These are phyloP conservation scores for Phaeosphaeriaceae sp. DNA, from an alignment of 2,329 filamentous ascomycete genomes.

Conservation along the genomic window DNA sequence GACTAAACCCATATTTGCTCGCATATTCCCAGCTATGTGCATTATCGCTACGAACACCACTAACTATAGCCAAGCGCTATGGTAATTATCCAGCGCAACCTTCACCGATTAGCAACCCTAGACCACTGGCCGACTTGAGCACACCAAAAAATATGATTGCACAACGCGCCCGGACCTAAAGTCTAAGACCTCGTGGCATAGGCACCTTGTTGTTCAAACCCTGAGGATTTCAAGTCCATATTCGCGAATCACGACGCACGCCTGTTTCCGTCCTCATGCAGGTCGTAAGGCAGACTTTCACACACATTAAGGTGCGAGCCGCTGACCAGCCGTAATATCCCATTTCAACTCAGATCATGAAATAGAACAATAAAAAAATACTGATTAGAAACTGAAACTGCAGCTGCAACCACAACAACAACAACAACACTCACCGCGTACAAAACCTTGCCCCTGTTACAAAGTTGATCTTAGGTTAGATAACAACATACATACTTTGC, in stretches of 20 bases:
- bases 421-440: neutral
- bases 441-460: neutral
- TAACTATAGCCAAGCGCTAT: slow-evolving; percentile 27
- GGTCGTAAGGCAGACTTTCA: slow-evolving; percentile 29
- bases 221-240: slow-evolving; percentile 20
- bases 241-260: slow-evolving; percentile 19
- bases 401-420: too few relatives aligned
- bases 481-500: neutral
- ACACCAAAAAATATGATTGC: slow-evolving; percentile 17
- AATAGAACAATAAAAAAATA: slow-evolving; percentile 23
- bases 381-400: too few relatives aligned
- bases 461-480: neutral
- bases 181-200: slow-evolving; percentile 34
- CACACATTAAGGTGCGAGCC: slow-evolving; percentile 8
- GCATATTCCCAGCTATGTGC: slow-evolving; percentile 1
- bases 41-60: slow-evolving; percentile 13
- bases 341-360: slow-evolving; percentile 15
- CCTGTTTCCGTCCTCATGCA: slow-evolving; percentile 31
- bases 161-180: slow-evolving; percentile 14
- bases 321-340: slow-evolving; percentile 17
- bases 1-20: slow-evolving; percentile 14
- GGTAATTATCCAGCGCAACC: slow-evolving; percentile 14
- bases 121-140: slow-evolving; percentile 18
- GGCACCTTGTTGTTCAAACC: slow-evolving; percentile 26
- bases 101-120: slow-evolving; percentile 20